phyloP scores from a whole-genome alignment of 495 filamentous ascomycete genomes.

The Aspergillus nidulans region DNA sequence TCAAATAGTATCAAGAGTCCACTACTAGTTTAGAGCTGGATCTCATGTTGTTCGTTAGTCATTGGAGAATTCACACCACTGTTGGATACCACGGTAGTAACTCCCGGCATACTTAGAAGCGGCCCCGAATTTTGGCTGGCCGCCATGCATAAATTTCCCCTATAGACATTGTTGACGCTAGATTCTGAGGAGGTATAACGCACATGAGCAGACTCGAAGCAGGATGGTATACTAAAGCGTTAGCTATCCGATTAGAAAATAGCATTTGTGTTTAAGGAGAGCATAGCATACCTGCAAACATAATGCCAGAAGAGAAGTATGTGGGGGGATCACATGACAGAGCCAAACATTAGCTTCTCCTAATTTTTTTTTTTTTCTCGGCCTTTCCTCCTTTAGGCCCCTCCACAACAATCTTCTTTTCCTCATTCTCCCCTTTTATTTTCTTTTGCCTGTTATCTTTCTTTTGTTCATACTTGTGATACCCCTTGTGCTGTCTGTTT shows the following conservation, averaged over 20 bases:
- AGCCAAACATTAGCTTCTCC: conserved; percentile 11
- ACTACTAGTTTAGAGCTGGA: background rate
- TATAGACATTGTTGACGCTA: too few species aligned
- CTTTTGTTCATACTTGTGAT: conserved; percentile 32
- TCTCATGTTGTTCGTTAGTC: background rate
- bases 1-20: background rate
- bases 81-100: background rate
- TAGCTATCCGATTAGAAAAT: too few species aligned
- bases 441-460: conserved; percentile 24
- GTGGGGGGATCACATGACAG: conserved; percentile 3
- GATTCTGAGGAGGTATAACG: too few species aligned
- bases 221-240: too few species aligned
- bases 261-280: too few species aligned
- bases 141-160: background rate
- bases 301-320: too few species aligned
- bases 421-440: conserved; percentile 15
- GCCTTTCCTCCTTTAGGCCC: conserved; percentile 20
- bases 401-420: conserved; percentile 21
- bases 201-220: too few species aligned
- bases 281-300: too few species aligned
- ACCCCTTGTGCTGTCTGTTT: conserved; percentile 38
- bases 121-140: background rate
- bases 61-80: background rate
- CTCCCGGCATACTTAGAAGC: background rate
- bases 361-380: conserved; percentile 18